phyloP scores from a whole-genome alignment of 148 eudicot genomes.

The Rhododendron ferrugineum region DNA sequence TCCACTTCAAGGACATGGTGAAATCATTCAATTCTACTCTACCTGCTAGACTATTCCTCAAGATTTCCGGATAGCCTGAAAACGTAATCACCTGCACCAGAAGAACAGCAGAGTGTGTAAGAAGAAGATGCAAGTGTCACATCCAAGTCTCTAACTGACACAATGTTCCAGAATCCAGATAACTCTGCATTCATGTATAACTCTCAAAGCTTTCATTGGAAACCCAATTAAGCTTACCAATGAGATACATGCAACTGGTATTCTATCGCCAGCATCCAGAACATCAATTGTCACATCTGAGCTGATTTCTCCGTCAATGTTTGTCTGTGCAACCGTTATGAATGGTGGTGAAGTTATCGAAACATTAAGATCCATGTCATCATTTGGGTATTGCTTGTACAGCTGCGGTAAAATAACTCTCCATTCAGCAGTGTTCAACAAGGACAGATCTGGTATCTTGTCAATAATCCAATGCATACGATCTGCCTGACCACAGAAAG shows the following conservation, averaged over 20 bases:
- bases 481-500: constrained; percentile 51
- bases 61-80: constrained; percentile 65
- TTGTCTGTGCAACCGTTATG: constrained; percentile 35
- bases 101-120: constrained; percentile 1
- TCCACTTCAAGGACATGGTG: constrained; percentile 67
- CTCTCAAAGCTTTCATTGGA: background rate
- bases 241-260: constrained; percentile 73
- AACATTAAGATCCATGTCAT: constrained; percentile 58
- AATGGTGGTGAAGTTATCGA: constrained; percentile 50
- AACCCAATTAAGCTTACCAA: constrained; percentile 38
- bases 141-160: background rate
- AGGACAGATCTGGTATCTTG: constrained; percentile 59
- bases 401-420: constrained; percentile 64
- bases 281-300: constrained; percentile 67
- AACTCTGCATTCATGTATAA: background rate
- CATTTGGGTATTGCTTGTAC: constrained; percentile 64
- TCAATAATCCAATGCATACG: constrained; percentile 69
- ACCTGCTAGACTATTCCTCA: constrained; percentile 57
- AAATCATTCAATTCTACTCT: constrained; percentile 45
- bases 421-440: constrained; percentile 85
- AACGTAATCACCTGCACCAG: constrained; percentile 46
- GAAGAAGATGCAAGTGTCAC: background rate
- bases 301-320: constrained; percentile 33
- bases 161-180: background rate
- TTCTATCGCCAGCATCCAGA: constrained; percentile 42